A percentile compares a stretch with the other conserved stretches of the same genome.
Conservation (phyloP, 1,284 basidiomycete genomes). For the Chondrostereum purpureum region DNA sequence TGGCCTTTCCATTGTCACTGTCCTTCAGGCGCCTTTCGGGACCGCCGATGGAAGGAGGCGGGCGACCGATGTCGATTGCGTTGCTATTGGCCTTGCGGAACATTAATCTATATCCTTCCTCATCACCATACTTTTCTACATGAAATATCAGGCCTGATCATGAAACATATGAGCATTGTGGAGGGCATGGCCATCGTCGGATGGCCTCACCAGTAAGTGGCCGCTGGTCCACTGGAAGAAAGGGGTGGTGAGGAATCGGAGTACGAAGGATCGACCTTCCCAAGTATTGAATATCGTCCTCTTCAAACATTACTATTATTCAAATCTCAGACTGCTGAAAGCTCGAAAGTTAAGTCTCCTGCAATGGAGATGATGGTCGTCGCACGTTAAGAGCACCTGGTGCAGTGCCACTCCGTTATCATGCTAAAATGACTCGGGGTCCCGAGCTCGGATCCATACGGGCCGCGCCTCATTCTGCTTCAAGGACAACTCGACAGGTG, state of each 20-base stretch:
- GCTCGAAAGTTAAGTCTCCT: neutral
- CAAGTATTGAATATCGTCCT: conserved; percentile 25
- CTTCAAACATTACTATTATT: neutral
- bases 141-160: conserved; percentile 39
- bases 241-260: conserved; percentile 5
- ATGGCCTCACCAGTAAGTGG: conserved; percentile 12
- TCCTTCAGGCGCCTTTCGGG: conserved; percentile 23
- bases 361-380: neutral
- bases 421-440: too few relatives aligned
- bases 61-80: conserved; percentile 52
- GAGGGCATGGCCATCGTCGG: neutral
- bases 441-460: too few relatives aligned
- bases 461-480: too few relatives aligned
- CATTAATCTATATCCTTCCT: conserved; percentile 29
- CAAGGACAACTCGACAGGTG: too few relatives aligned
- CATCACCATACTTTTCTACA: conserved; percentile 34
- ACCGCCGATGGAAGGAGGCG: conserved; percentile 30
- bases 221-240: conserved; percentile 2
- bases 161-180: neutral
- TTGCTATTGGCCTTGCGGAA: conserved; percentile 37
- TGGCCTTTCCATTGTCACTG: conserved; percentile 29
- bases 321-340: neutral
- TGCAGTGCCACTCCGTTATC: too few relatives aligned
- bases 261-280: conserved; percentile 15
- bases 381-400: neutral